Percentiles rank a stretch among this genome's conserved stretches.
Conservation (phyloP, 306 rosid species). For the Vigna radiata region DNA sequence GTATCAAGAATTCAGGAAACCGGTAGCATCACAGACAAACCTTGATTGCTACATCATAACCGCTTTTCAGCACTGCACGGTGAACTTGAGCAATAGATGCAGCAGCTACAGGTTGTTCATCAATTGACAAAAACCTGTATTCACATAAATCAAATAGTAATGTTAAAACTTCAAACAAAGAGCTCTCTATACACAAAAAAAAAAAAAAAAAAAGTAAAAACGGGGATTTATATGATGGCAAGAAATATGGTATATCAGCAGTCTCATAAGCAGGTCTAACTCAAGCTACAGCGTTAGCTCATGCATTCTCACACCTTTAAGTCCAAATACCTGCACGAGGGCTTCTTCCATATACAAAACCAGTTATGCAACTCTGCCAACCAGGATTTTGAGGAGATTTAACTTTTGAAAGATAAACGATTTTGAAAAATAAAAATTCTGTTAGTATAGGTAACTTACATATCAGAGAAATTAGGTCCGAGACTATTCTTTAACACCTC, state of each 20-base stretch:
- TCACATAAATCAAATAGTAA: conserved; percentile 28
- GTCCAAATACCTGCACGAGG: not conserved
- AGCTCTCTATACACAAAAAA: not conserved
- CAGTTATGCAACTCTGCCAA: not conserved
- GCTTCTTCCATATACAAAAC: conserved; percentile 1
- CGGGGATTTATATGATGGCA: conserved; percentile 7
- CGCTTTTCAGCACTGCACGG: conserved; percentile 68
- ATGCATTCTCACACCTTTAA: conserved; percentile 10
- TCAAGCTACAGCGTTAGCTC: conserved; percentile 13
- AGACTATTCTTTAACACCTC: conserved; percentile 63
- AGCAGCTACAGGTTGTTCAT: conserved; percentile 86
- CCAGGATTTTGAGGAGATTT: not conserved
- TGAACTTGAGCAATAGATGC: conserved; percentile 98
- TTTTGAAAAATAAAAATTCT: conserved; percentile 29
- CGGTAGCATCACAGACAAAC: conserved; percentile 54
- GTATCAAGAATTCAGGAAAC: conserved; percentile 26
- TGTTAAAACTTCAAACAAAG: not conserved
- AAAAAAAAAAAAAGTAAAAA: not conserved
- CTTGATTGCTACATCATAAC: conserved; percentile 88
- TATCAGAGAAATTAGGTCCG: conserved; percentile 67
- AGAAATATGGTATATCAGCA: not conserved
- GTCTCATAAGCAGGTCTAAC: conserved; percentile 16
- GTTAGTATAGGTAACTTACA: conserved; percentile 60
- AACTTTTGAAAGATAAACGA: not conserved
- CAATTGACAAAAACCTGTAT: conserved; percentile 78